Base-by-base conservation (phyloP, 257 asterid genomes). In the Penstemon barbatus region DNA sequence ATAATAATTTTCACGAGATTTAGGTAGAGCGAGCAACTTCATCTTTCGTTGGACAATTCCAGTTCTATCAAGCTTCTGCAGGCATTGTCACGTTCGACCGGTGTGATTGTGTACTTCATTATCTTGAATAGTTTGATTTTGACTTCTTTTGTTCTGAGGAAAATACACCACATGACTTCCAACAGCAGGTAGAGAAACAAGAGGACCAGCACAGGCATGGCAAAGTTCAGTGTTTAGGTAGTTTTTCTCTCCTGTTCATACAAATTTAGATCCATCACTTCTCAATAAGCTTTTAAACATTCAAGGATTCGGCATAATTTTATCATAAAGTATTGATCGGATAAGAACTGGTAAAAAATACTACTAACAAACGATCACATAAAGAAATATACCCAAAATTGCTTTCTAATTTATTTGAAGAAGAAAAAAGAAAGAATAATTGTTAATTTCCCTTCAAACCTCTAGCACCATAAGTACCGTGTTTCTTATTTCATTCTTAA, bases 121-220 rank as follows among this genome's bases (percentile, higher is more conserved):
- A n/a, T n/a, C n/a, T n/a, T n/a, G n/a, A n/a, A n/a, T n/a, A n/a
- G n/a, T n/a, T n/a, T n/a, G n/a, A n/a, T n/a, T n/a, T n/a, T n/a
- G n/a, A n/a, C n/a, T n/a, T n/a, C n/a, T n/a, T n/a, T n/a, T n/a
- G n/a, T n/a, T n/a, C 74, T 87, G 96, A 39, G 96, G 95, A 69
- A 86, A 89, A 74, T 86, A 89, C 52, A 89, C 95, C 48, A 85
- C 97, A 65, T 84, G 92, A 76, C 95, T 85, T 36, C 96, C 96
- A 66, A 87, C 63, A 61, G 85, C 78, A 52, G 96, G 95, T 56
- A 89, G 85, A 70, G 92, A 89, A 78, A 89, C 95, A 70, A 89
- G 95, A 74, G 96, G 96, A 75, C 96, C 96, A 15, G 96, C 89
- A 82, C 96, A 89, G 45, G 96, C 96, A 82, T 89, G 96, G 95